Percentiles rank a stretch among this genome's conserved stretches.
phyloP scores from a whole-genome alignment of 106 monocot species.

The Ottelia alismoides region DNA sequence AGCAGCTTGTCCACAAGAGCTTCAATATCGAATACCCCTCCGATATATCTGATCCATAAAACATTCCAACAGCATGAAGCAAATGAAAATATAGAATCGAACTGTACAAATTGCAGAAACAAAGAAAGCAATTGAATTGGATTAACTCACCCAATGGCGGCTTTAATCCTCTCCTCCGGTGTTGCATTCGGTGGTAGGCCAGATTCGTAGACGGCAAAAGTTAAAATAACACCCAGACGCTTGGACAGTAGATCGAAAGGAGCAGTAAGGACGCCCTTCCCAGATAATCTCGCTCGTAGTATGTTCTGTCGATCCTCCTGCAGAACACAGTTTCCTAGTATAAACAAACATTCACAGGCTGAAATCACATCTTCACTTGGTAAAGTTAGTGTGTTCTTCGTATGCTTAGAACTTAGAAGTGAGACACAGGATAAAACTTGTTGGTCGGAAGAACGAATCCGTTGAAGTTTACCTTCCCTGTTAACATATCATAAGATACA shows the following conservation, averaged over 20 bases:
- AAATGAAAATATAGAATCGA: neutral
- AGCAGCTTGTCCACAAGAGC: conserved; percentile 92
- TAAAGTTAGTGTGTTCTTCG: no score
- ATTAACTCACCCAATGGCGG: conserved; percentile 85
- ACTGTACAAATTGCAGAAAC: no score
- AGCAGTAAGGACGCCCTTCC: conserved; percentile 87
- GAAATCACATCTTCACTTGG: no score
- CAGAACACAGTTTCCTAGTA: conserved; percentile 1
- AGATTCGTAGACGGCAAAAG: conserved; percentile 78
- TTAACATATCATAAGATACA: conserved; percentile 78
- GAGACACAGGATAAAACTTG: neutral
- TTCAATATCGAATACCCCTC: conserved; percentile 97
- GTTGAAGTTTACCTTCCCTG: conserved; percentile 52
- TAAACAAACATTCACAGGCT: no score
- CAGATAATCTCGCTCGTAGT: conserved; percentile 71
- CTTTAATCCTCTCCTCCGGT: conserved; percentile 45
- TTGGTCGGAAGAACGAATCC: neutral
- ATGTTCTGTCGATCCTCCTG: conserved; percentile 95
- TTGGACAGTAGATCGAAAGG: conserved; percentile 71
- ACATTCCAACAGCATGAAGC: no score
- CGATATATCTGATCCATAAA: conserved; percentile 56
- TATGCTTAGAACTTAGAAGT: no score
- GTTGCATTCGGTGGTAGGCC: conserved; percentile 76
- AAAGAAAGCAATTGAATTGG: no score
- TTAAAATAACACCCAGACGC: conserved; percentile 88